These are phyloP conservation scores for Wallemia hederae DNA, from an alignment of 1,284 basidiomycete genomes.

Conservation along the genomic window DNA sequence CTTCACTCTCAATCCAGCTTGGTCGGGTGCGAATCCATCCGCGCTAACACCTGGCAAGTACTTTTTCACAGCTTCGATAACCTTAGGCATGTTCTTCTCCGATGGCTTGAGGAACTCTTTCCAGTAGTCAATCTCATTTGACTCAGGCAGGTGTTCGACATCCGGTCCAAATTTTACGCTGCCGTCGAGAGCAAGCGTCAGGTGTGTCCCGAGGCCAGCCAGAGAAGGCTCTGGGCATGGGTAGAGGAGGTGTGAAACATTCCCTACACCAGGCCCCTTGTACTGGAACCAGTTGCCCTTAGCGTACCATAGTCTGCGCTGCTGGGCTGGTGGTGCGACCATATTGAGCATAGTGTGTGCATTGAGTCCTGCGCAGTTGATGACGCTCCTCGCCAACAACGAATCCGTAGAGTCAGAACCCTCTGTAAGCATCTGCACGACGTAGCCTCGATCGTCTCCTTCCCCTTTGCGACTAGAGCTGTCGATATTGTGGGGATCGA, in stretches of 20 bases:
- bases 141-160: constrained; percentile 31
- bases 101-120: constrained; percentile 32
- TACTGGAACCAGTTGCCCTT: constrained; percentile 68
- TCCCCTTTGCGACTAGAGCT: constrained; percentile 6
- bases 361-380: constrained; percentile 68
- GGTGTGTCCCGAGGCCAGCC: constrained; percentile 56
- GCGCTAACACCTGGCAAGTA: constrained; percentile 44
- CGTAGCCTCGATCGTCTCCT: constrained; percentile 20
- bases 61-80: constrained; percentile 8
- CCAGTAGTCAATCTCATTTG: constrained; percentile 42
- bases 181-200: constrained; percentile 63
- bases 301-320: constrained; percentile 40
- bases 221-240: constrained; percentile 40
- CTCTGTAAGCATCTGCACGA: constrained; percentile 21
- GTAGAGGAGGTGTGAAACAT: constrained; percentile 53
- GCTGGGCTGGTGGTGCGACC: constrained; percentile 25
- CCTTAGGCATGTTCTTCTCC: constrained; percentile 18
- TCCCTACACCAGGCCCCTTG: constrained; percentile 33
- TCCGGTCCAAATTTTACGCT: constrained; percentile 83
- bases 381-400: constrained; percentile 50
- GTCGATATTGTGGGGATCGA: constrained; percentile 26
- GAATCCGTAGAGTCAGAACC: constrained; percentile 24
- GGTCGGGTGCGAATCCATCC: constrained; percentile 49
- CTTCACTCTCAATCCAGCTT: constrained; percentile 75
- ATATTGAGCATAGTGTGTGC: constrained; percentile 39